A percentile compares a stretch with the other conserved stretches of the same genome.
Evolutionary conservation across 2,329 filamentous ascomycete genomes (phyloP).

Genomic region (Trichophyton rubrum): DNA sequence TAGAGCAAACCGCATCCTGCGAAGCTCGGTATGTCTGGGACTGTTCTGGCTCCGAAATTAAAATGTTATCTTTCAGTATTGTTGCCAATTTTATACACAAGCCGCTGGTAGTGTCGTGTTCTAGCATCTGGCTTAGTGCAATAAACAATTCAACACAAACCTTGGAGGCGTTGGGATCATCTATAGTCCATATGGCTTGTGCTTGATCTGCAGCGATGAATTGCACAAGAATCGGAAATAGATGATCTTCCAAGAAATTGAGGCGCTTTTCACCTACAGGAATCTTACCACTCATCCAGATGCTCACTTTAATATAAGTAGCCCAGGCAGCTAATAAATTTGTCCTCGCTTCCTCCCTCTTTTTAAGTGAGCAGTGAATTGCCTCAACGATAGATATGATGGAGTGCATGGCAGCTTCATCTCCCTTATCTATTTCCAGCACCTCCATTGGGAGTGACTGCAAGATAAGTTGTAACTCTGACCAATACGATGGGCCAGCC

Average conservation of each 20-base stretch:
- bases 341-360: constrained; percentile 59
- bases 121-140: constrained; percentile 26
- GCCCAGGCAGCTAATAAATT: constrained; percentile 61
- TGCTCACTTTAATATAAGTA: constrained; percentile 55
- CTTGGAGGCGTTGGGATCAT: constrained; percentile 25
- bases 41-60: constrained; percentile 66
- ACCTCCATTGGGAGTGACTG: constrained; percentile 42
- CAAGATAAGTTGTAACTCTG: constrained; percentile 51
- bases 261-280: constrained; percentile 36
- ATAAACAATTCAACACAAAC: constrained; percentile 31
- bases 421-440: constrained; percentile 18
- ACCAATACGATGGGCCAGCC: constrained; percentile 62
- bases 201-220: constrained; percentile 40
- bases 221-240: constrained; percentile 43
- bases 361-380: constrained; percentile 57
- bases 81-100: constrained; percentile 54
- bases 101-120: constrained; percentile 39
- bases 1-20: constrained; percentile 54
- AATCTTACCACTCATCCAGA: constrained; percentile 40
- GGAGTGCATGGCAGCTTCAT: constrained; percentile 32
- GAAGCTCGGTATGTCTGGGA: constrained; percentile 64
- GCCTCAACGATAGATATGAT: constrained; percentile 52
- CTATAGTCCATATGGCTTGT: constrained; percentile 40
- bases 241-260: constrained; percentile 35
- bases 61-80: constrained; percentile 53